Percentiles rank a stretch among this genome's conserved stretches.
These are phyloP conservation scores for Pseudogymnoascus sp. DNA, from an alignment of 2,329 filamentous ascomycete species.

Conservation along the genomic window DNA sequence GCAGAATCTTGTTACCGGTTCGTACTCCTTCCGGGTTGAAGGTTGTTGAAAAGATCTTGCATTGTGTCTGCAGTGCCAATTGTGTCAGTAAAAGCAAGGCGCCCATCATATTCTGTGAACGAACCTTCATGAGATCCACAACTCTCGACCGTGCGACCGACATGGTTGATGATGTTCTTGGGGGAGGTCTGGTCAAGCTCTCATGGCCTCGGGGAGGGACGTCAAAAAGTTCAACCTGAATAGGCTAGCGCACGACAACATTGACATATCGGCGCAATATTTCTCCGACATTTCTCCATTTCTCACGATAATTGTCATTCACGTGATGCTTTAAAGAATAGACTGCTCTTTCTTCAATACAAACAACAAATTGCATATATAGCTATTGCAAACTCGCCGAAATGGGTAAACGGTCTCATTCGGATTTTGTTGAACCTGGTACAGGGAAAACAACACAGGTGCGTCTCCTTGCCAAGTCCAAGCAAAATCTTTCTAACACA, in stretches of 20 bases:
- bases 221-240: constrained; percentile 7
- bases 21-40: constrained; percentile 81
- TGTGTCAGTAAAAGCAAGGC: background rate
- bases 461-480: background rate
- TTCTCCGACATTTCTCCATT: constrained; percentile 1
- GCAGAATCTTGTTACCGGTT: constrained; percentile 84
- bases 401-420: background rate
- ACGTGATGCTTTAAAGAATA: background rate
- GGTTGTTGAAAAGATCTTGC: constrained; percentile 80
- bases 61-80: constrained; percentile 60
- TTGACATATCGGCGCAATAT: background rate
- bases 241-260: background rate
- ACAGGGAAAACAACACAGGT: background rate
- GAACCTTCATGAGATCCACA: constrained; percentile 72
- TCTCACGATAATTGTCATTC: constrained; percentile 3
- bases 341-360: background rate
- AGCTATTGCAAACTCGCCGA: background rate
- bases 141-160: constrained; percentile 54
- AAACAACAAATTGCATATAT: background rate
- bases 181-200: constrained; percentile 3
- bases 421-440: background rate
- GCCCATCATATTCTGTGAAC: background rate
- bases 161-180: constrained; percentile 38
- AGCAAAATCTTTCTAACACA: background rate
- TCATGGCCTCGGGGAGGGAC: constrained; percentile 1